Base-by-base conservation (phyloP, 129 eudicot species). In the Helichrysum umbraculigerum region DNA sequence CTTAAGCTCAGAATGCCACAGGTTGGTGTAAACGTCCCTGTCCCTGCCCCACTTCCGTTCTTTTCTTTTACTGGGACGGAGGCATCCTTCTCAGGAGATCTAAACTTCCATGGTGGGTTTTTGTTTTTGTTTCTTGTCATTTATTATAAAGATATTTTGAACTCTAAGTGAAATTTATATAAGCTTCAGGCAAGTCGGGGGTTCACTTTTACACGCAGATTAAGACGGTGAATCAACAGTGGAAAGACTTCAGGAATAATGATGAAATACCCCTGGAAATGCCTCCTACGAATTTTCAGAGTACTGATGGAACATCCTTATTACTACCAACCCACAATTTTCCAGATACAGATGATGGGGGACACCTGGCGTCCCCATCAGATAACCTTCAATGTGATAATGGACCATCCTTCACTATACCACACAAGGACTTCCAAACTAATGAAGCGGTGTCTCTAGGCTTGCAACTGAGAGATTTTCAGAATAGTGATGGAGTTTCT, bases 21-120 rank as follows among this genome's bases (percentile, higher is more conserved):
- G 98, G 89, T 95, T 35, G 99, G 99, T 79, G 91, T 95, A 76
- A 95, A 95, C 70, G 96, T 91, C 67, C 94, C 99, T 20, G 90
- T 95, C 67, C 99, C 97, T 8, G 90, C 86, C 64, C 99, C 99
- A 5, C 81, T 95, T 12, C 99, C 99, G 7, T 91, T 95, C 84
- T 95, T 91, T 77, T 89, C 97, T 4, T 95, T 95, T 68, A 91
- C 96, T 3, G 99, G 99, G 72, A 85, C 91, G 59, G 93, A 91
- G 84, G 99, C 97, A 59, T 95, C 99, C 19, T 95, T 89, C 32
- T 92, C 97, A 9, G 99, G 97, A 54, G 96, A 95, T 76, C 90
- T 95, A 35, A 91, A 95, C 66, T 95, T 87, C 88, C 94, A 87
- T 28, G 97, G 99, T 95, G 34, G 51, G 39, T 25, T 62, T 17